Base-by-base conservation (phyloP, 2,329 filamentous ascomycete genomes). In the Penicillium vulpinum region DNA sequence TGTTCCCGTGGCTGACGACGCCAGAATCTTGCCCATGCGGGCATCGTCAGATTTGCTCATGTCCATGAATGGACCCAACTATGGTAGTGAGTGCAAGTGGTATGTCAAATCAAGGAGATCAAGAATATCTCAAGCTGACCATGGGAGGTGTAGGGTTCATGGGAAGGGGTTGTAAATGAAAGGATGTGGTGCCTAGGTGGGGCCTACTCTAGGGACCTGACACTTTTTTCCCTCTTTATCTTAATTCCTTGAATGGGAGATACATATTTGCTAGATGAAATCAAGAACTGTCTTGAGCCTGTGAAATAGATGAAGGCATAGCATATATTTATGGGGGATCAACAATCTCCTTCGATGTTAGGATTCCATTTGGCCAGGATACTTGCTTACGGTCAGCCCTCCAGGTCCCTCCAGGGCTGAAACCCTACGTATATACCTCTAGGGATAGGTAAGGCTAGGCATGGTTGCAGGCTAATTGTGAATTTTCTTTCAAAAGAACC, bases 1-100 rank as follows among this genome's bases (percentile, higher is more conserved):
- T 51, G 91, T 91, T 54, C 91, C 91, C 58, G 86, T 85, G 51
- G 91, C 83, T 43, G 73, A 68, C 13, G 70, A 70, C 26, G 63
- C 62, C 50, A 70, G 54, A 45, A 68, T 58, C 26, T 50, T 62
- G 53, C 63, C 64, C 47, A 60, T 57, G 51, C 31, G 51, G 52
- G 60, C 60, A 56, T 64, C 58, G 33, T 54, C 56, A 40, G 57
- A 33, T 36, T 51, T 57, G 29, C 59, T 46, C 69, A 71, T 68
- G 11, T 10, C 21, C 15, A 33, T 36, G 28, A 16, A 24, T 16
- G 13, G 28, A 28, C 36, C 28, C 28, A 49, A 28, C 13, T 47
- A 40, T 47, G 18, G 35, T 29, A n/a, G 18, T 45, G n/a, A 10
- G 8, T 40, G 28, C 18, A 22, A 46, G 13, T 46, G 13, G 13